Conservation (phyloP, 2,329 filamentous ascomycete genomes). For the Penicillium fuscoglaucum region DNA sequence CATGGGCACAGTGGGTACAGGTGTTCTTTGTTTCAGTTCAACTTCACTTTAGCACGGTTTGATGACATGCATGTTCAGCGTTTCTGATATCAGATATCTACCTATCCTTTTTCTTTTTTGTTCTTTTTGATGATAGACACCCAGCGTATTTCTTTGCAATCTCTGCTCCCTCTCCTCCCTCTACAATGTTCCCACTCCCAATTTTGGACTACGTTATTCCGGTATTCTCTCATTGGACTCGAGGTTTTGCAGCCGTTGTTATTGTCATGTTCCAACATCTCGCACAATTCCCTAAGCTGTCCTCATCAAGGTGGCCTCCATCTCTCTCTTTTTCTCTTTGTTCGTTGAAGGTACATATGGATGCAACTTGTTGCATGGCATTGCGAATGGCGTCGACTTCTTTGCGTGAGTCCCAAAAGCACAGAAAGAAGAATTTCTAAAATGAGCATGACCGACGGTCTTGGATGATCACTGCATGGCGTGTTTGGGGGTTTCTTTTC, state of each 20-base stretch:
- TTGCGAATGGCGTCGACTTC: conserved; percentile 28
- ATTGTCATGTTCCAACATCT: not conserved
- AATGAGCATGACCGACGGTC: conserved; percentile 21
- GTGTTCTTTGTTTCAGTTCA: conserved; percentile 8
- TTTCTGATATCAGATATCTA: conserved; percentile 9
- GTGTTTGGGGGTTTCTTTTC: conserved; percentile 16
- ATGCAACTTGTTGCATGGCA: conserved; percentile 27
- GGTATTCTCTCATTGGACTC: conserved; percentile 2
- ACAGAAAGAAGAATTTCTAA: conserved; percentile 16
- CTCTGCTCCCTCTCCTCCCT: not conserved
- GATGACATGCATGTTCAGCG: conserved; percentile 20
- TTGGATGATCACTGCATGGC: conserved; percentile 29
- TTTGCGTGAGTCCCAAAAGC: conserved; percentile 17
- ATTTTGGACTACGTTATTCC: not conserved
- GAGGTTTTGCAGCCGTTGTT: not conserved
- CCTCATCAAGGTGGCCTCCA: not conserved
- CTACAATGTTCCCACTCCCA: not conserved
- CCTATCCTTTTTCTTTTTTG: not conserved
- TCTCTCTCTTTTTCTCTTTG: not conserved
- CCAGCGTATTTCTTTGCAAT: not conserved
- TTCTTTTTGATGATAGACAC: conserved; percentile 2
- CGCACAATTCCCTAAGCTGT: not conserved
- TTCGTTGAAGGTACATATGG: conserved; percentile 26
- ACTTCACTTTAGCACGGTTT: conserved; percentile 14
- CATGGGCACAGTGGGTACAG: not conserved